Evolutionary conservation across 176 grass and related monocot genomes (phyloP), one percentile per base, ranked within the genome.

Genomic region (Zoysia japonica): DNA sequence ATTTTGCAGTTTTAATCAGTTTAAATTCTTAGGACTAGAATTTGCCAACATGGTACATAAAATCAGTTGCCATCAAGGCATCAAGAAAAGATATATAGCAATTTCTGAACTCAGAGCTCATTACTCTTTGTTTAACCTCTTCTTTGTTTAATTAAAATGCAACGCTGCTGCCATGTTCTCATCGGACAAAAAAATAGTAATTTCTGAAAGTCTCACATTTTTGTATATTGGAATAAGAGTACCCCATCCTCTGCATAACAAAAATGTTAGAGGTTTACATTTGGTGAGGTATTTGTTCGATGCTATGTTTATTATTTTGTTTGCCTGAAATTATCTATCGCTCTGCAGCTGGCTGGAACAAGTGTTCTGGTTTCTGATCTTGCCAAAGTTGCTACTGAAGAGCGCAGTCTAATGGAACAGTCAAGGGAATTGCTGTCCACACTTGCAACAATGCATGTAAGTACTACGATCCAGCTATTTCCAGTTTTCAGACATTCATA

Each of bases 351-450:
- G 47, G 84, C 91, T 82, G 92, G 90, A 74, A 87, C 89, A 79
- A 92, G 88, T 82, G 69, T 86, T 69, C 84, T 99, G 90, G 86
- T 99, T 46, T 90, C 86, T 79, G 96, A 99, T 61, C 96, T 99
- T 20, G 70, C 92, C 61, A 92, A 85, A 82, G 82, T 93, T 28
- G 79, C 92, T 5, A 81, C 41, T 6, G 76, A 93, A 89, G 90
- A 99, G 52, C 90, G 76, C 28, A 52, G 59, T 78, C 72, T 95
- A 9, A 85, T 99, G 90, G 77, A 91, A 15, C 92, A 99, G 76
- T 99, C 92, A 50, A 94, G 92, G 81, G 92, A 99, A 81, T 83
- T 99, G 61, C 76, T 95, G 79, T 95, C 96, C 75, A 82, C 70
- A 4, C 88, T 99, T 38, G 83, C 92, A 50, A 78, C 90, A 40